phyloP scores from a whole-genome alignment of 2,329 filamentous ascomycete genomes.

The Cordyceps farinosa region DNA sequence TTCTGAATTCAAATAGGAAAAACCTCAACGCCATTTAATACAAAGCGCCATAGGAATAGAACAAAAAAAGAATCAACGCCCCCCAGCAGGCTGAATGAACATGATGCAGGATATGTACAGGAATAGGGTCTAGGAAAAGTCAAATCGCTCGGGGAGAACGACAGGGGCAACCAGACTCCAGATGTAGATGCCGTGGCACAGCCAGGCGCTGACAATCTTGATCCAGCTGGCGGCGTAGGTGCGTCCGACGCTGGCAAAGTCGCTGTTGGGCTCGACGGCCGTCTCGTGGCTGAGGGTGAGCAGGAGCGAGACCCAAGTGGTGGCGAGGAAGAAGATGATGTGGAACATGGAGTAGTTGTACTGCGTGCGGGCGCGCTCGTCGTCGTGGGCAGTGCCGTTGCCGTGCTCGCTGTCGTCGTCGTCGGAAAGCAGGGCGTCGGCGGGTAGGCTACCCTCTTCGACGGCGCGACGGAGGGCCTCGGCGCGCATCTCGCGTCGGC shows the following conservation, averaged over 20 bases:
- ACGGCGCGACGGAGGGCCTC: constrained; percentile 89
- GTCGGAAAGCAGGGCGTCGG: constrained; percentile 78
- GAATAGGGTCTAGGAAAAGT: constrained; percentile 40
- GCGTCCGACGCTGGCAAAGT: constrained; percentile 88
- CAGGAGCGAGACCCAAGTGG: constrained; percentile 90
- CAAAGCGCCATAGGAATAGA: not conserved
- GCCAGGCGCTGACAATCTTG: constrained; percentile 97
- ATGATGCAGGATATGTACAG: not conserved
- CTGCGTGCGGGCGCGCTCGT: constrained; percentile 84
- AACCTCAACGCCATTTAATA: not conserved
- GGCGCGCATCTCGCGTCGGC: constrained; percentile 84
- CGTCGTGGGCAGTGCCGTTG: constrained; percentile 67
- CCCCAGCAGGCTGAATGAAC: not conserved
- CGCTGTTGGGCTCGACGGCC: constrained; percentile 52
- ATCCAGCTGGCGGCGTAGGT: constrained; percentile 99
- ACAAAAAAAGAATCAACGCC: not conserved
- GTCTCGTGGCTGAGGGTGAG: constrained; percentile 71
- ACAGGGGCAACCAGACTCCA: constrained; percentile 91
- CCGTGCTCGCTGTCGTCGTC: constrained; percentile 64
- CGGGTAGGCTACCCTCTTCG: constrained; percentile 86
- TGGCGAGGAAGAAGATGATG: constrained; percentile 94
- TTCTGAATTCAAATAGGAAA: not conserved
- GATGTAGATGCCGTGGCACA: constrained; percentile 88
- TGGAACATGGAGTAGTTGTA: constrained; percentile 98
- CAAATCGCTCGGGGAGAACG: constrained; percentile 81